Evolutionary conservation across 73 alveolate species (phyloP), one percentile per base, ranked within the genome.

Genomic region (Effrenium voratum): DNA sequence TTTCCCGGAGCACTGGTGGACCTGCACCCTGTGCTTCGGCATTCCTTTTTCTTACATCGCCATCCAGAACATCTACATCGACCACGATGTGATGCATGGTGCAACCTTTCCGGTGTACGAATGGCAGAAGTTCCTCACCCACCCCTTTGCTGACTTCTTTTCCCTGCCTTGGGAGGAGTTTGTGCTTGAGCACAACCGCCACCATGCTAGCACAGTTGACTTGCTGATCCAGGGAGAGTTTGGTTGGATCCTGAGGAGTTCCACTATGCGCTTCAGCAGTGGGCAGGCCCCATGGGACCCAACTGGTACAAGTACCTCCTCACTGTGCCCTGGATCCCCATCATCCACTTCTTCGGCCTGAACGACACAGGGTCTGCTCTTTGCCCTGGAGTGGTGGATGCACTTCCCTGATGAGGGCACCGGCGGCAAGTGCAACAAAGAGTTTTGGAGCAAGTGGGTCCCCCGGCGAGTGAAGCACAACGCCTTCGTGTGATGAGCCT

Each of bases 381-480:
- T n/a, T 68, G 45, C 66, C 38, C 19, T 80, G 91, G 70, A 80
- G 45, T 80, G 66, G 66, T 81, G 72, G 49, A 63, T 87, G 82
- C 95, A 68, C 97, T 90, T 90, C 87, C 97, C 97, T 24, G 97
- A 90, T 19, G 97, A 63, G 86, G 97, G 97, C 30, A 87, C 97
- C 0, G 97, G 97, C n/a, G 97, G 97, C 87, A 90, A 90, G 87
- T 90, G 97, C 97, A 90, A 90, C 55, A 76, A 38, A 36, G 0
- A 73, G 68, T 91, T 91, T 66, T 91, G 98, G 98, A 38, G 77
- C 45, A 91, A 91, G 26, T 91, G 98, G 98, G 32, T 91, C 34
- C 98, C 98, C 10, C 55, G 98, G 36, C 90, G 98, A 0, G 88
- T 70, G 88, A 75, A 70, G 34, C 98, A 91, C 98, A 91, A 70